Percentiles rank a stretch among this genome's conserved stretches.
Evolutionary conservation across 768 basidiomycete species (phyloP).

Genomic region (Auricularia heimuer): DNA sequence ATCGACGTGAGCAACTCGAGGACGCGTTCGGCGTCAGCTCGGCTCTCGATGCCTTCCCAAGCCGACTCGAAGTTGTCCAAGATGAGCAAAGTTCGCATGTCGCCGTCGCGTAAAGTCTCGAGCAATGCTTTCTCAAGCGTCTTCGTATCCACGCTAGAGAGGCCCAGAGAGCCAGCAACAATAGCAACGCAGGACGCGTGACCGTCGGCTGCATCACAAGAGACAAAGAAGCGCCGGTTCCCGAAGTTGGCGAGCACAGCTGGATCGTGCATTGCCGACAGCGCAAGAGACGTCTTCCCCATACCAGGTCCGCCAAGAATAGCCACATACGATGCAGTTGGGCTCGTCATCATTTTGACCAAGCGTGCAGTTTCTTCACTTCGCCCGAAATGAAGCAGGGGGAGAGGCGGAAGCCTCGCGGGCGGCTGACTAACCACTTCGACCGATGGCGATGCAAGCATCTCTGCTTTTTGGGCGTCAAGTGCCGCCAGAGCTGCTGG

Average conservation of each 20-base stretch:
- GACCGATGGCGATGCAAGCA: too few species aligned
- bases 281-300: conserved; percentile 30
- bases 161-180: not conserved
- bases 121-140: not conserved
- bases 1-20: not conserved
- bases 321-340: conserved; percentile 1
- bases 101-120: conserved; percentile 5
- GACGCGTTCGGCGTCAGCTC: not conserved
- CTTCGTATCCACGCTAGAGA: not conserved
- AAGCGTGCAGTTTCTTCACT: not conserved
- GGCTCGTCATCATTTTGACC: not conserved
- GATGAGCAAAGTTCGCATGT: conserved; percentile 8
- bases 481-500: not conserved
- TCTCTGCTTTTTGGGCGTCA: not conserved
- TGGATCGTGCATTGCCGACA: conserved; percentile 22
- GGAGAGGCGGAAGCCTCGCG: not conserved
- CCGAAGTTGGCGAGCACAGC: conserved; percentile 17
- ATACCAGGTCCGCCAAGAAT: conserved; percentile 26
- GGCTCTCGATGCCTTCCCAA: not conserved
- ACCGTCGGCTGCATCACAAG: conserved; percentile 17
- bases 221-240: conserved; percentile 23
- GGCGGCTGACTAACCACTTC: too few species aligned
- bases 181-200: not conserved
- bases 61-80: not conserved
- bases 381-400: not conserved